Percentiles rank a stretch among this genome's conserved stretches.
Conservation (phyloP, 2,329 filamentous ascomycete genomes). For the Ophiostoma triangulosporum region DNA sequence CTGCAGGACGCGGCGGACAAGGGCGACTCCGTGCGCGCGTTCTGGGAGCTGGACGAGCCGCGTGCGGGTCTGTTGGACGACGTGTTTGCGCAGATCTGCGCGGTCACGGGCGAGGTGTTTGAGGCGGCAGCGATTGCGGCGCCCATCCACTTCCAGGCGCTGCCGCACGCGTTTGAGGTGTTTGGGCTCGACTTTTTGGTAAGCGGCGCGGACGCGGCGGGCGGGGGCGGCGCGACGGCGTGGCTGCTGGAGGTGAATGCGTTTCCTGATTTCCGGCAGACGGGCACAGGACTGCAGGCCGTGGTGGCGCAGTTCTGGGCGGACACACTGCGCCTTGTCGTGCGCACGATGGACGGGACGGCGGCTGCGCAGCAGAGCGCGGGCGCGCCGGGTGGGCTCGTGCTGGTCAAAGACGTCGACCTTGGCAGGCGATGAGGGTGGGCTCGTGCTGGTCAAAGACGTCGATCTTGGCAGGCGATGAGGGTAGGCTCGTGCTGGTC, state of each 20-base stretch:
- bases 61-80: constrained; percentile 27
- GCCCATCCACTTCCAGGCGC: constrained; percentile 80
- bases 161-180: constrained; percentile 81
- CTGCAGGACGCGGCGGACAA: constrained; percentile 52
- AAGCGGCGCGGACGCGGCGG: constrained; percentile 32
- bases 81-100: constrained; percentile 64
- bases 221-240: constrained; percentile 26
- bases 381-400: constrained; percentile 23
- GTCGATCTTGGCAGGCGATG: constrained; percentile 39
- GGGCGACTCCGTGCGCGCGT: constrained; percentile 48
- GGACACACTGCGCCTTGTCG: constrained; percentile 53
- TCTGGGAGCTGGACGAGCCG: constrained; percentile 49
- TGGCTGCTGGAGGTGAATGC: constrained; percentile 90
- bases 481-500: background rate
- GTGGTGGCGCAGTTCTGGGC: constrained; percentile 68
- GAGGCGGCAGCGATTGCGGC: constrained; percentile 74
- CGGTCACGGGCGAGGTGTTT: constrained; percentile 63
- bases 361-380: background rate
- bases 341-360: constrained; percentile 23
- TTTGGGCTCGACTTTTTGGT: constrained; percentile 88
- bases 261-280: constrained; percentile 92
- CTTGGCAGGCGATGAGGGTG: constrained; percentile 30
- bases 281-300: constrained; percentile 57
- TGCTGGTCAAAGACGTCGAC: constrained; percentile 38
- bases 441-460: background rate